A percentile compares a stretch with the other conserved stretches of the same genome.
phyloP scores from a whole-genome alignment of 192 early-diverging fungal genomes.

The Cetraspora pellucida region DNA sequence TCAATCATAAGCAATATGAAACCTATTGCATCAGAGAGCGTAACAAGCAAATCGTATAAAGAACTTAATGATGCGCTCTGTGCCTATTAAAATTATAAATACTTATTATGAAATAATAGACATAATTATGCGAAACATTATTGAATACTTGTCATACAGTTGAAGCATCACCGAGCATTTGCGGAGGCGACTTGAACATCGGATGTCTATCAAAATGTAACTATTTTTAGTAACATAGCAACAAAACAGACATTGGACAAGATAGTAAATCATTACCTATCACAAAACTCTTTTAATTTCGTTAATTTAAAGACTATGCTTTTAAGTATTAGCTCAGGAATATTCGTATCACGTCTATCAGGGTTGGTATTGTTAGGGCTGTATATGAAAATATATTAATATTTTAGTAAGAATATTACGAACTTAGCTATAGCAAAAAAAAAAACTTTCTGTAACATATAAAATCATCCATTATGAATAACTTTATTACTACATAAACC shows the following conservation, averaged over 20 bases:
- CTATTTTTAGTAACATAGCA: background rate
- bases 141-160: background rate
- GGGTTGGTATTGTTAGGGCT: constrained; percentile 16
- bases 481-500: no score
- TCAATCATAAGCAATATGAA: constrained; percentile 28
- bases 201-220: constrained; percentile 8
- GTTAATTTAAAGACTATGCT: background rate
- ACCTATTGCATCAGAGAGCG: constrained; percentile 17
- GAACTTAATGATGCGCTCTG: background rate
- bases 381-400: no score
- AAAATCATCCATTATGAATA: no score
- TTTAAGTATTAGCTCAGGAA: constrained; percentile 1
- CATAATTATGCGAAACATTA: background rate
- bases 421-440: no score
- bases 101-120: background rate
- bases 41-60: constrained; percentile 26
- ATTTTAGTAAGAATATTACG: no score
- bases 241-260: background rate
- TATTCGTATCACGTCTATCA: constrained; percentile 6
- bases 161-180: background rate
- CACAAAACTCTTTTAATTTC: constrained; percentile 20
- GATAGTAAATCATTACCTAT: background rate
- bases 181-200: background rate
- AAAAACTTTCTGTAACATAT: no score
- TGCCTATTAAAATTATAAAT: background rate